Evolutionary conservation across 2,329 filamentous ascomycete genomes (phyloP), one percentile per base, ranked within the genome.

Genomic region (Lasiodiplodia theobromae): DNA sequence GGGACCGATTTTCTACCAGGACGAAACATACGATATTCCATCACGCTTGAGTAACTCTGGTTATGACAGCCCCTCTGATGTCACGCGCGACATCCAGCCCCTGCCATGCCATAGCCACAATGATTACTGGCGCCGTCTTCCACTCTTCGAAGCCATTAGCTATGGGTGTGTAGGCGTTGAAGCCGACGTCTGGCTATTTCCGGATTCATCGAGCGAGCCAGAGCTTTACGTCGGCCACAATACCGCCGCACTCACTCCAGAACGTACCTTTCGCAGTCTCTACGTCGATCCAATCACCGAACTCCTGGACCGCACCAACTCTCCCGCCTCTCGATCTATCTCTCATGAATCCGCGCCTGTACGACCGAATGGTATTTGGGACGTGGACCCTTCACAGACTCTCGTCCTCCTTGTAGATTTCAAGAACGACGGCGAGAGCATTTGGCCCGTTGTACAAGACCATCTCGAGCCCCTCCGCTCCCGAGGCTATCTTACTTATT

Each of bases 151-250:
- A n/a, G 86, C 86, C 12, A 77, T 88, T 0, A 78, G 82, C 68
- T 85, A 81, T 28, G 86, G 86, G 53, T 88, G 86, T 73, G 82
- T 83, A 14, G 81, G 86, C 38, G 84, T 88, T 21, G 86, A 88
- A 77, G 86, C 86, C 2, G 86, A 88, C 69, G 83, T 88, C 38
- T 88, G 86, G 85, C 79, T 85, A 8, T 83, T 85, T 67, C 58
- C 58, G 2, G 77, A 82, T 51, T 23, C 44, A 23, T 51, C 44
- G n/a, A 34, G 52, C 6, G 74, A 77, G n/a, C 72, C 84, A 4
- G 84, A 87, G n/a, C 79, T 88, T 34, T 86, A 82, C 69, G 85
- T 88, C 56, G 86, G 86, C 28, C 86, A 88, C 75, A 84, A 79
- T 28, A 82, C 79, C 1, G 79, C 81, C 2, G 78, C 83, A 4